These are phyloP conservation scores for Ambrosia artemisiifolia DNA, from an alignment of 129 eudicot species.

Conservation along the genomic window DNA sequence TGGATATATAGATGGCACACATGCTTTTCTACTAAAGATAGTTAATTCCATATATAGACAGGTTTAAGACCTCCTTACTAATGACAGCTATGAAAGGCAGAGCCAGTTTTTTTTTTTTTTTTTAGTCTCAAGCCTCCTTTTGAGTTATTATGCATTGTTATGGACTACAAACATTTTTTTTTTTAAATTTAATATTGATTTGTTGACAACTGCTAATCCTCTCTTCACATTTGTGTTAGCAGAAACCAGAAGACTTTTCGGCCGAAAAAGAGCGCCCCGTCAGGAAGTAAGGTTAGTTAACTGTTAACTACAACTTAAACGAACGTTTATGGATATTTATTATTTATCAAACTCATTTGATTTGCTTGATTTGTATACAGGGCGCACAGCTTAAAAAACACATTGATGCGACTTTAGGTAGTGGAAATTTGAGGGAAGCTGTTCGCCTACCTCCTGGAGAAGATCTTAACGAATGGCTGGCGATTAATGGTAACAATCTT, in stretches of 20 bases:
- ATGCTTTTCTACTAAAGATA: not conserved
- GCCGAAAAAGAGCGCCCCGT: slow-evolving; percentile 63
- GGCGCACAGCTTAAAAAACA: slow-evolving; percentile 65
- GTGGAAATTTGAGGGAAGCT: slow-evolving; percentile 68
- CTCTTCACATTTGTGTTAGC: slow-evolving; percentile 16
- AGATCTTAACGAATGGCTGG: slow-evolving; percentile 65
- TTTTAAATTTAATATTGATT: not conserved
- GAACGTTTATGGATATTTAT: not conserved
- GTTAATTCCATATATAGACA: slow-evolving; percentile 1
- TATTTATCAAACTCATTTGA: slow-evolving; percentile 15
- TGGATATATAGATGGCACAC: too few relatives aligned
- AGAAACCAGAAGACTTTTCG: slow-evolving; percentile 75
- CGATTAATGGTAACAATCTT: slow-evolving; percentile 45
- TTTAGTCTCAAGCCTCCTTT: not conserved
- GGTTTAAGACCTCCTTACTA: slow-evolving; percentile 4
- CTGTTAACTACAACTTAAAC: slow-evolving; percentile 11
- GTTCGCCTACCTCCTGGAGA: slow-evolving; percentile 72
- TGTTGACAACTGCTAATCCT: slow-evolving; percentile 4
- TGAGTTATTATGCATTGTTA: not conserved
- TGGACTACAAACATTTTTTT: not conserved
- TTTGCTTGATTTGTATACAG: slow-evolving; percentile 24
- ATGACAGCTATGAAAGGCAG: not conserved
- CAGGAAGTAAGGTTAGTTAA: slow-evolving; percentile 58
- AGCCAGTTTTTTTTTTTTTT: not conserved
- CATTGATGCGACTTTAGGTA: slow-evolving; percentile 70